Base-by-base conservation (phyloP, 495 filamentous ascomycete genomes). In the Daldinia grandis region DNA sequence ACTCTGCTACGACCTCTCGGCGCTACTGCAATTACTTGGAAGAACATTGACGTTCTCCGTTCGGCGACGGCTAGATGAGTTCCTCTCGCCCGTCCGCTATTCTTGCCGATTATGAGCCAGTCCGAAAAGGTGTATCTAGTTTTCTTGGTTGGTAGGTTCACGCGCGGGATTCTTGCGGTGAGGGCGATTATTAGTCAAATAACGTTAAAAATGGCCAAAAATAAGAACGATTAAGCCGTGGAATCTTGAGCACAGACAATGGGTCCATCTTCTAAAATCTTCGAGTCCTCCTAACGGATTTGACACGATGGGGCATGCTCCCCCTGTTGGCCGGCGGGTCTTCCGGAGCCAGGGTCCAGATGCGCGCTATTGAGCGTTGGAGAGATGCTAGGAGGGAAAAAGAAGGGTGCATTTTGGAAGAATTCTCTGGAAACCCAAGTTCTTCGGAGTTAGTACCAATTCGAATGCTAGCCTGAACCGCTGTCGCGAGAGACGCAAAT, bases 161-260 rank as follows among this genome's bases (percentile, higher is more conserved):
- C 30, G 63, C 60, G 64, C 61, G 58, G 64, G 61, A 61, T 63
- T 73, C 62, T 75, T 77, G 75, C 75, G 75, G 75, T 77, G 75
- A 77, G 67, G 73, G 44, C 58, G 63, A 66, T 69, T 69, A 63
- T 74, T 72, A 55, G 75, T 68, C 65, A 66, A 67, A 59, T 63
- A 67, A 67, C 59, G 69, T 66, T 67, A 72, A 58, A 69, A 73
- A 73, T 69, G 62, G 62, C 71, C 63, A 67, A 68, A 51, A 61
- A 71, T 61, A 66, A 60, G 57, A 49, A 62, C 17, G 31, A 61
- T 64, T 74, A 62, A 64, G 66, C 62, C 66, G 67, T 42, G 60
- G 56, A 51, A 68, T 47, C 19, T 63, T 67, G 64, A 77, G 70
- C 75, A 73, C 68, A 62, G 70, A 72, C 66, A 37, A 75, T 66